Conservation (phyloP, 75 land plant species). For the Cryptomeria japonica region DNA sequence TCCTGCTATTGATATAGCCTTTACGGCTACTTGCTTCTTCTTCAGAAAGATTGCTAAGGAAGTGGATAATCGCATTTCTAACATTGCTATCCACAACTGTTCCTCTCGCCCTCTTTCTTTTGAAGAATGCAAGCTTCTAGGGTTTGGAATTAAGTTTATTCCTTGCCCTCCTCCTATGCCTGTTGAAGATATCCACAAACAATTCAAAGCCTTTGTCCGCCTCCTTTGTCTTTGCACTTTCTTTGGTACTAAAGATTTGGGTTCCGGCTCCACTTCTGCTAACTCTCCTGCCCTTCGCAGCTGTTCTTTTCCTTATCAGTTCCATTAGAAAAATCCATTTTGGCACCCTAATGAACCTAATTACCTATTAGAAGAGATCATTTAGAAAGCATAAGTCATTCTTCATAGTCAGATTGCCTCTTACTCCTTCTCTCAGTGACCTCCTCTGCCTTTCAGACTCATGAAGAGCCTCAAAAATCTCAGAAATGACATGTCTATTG, state of each 20-base stretch:
- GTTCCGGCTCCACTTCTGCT: neutral
- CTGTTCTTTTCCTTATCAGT: too few species aligned
- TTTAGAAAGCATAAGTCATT: too few species aligned
- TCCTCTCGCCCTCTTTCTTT: neutral
- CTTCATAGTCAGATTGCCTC: too few species aligned
- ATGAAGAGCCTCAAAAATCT: neutral
- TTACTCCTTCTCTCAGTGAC: neutral
- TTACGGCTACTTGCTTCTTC: too few species aligned
- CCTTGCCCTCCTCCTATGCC: neutral
- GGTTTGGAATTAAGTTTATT: neutral
- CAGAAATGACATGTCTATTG: neutral
- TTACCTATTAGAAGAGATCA: too few species aligned
- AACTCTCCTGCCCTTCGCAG: too few species aligned
- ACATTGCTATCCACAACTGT: neutral
- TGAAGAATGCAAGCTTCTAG: neutral
- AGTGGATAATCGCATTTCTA: too few species aligned
- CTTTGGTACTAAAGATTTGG: neutral
- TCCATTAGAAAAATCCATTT: too few species aligned
- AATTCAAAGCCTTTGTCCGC: neutral
- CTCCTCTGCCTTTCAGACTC: neutral
- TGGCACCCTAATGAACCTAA: too few species aligned
- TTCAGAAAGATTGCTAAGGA: too few species aligned
- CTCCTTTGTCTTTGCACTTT: neutral
- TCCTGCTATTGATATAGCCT: too few species aligned
- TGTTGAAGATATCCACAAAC: neutral